Base-by-base conservation (phyloP, 129 eudicot genomes). In the Artemisia annua region DNA sequence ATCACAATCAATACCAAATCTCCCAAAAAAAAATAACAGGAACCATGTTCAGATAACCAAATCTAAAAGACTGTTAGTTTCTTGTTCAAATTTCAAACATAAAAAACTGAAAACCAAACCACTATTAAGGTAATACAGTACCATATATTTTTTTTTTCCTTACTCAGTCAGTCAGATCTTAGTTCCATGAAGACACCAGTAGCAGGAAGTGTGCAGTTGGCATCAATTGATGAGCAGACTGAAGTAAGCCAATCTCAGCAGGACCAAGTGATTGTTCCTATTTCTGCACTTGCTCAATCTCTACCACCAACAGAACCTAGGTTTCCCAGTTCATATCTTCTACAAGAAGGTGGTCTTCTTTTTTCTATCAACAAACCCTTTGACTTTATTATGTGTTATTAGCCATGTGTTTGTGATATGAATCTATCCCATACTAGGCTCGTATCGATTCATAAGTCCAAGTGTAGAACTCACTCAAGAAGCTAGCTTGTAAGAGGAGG, bases 151-250 rank as follows among this genome's bases (percentile, higher is more conserved):
- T 24, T 30, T 30, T 30, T 30, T 28, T 28, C 3, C 30, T 26
- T 26, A 26, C 32, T 4, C 12, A 10, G 3, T 55, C 60, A n/a
- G 24, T 1, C 32, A 28, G 4, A 28, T 28, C 32, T 28, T 17
- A 15, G 15, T 17, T 32, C 46, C 16, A 35, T 62, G 76, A 78
- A 51, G 76, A 63, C 10, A 14, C 63, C 72, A 64, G 76, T 70
- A 54, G 30, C 66, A 63, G 72, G 64, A 18, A 5, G 26, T 53
- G 58, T 35, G n/a, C 81, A 52, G 9, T 78, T 78, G 39, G 3
- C 35, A 32, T 22, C 81, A 43, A 78, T 78, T 46, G 76, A 70
- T 62, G 81, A 78, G 30, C 49, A 78, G 16, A 78, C 16, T 14
- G 66, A 66, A 4, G 30, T 78, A 70, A 63, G 12, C 71, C 75